Evolutionary conservation across 202 grass and related monocot genomes (phyloP).

Genomic region (Elaeis oleifera): DNA sequence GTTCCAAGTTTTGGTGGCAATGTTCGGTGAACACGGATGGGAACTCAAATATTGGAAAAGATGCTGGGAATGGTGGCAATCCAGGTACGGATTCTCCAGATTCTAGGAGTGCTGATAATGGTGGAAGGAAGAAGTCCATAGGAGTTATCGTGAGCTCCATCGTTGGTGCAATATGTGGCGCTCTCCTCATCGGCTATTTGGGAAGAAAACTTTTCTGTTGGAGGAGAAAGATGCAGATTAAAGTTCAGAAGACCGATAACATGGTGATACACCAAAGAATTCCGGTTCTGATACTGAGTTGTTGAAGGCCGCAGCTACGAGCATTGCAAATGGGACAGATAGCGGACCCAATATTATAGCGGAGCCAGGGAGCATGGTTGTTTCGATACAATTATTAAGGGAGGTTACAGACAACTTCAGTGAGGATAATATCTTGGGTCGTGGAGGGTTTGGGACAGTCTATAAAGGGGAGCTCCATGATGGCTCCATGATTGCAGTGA

Average conservation of each 20-base stretch:
- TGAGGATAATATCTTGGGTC: conserved; percentile 35
- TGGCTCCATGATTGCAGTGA: conserved; percentile 41
- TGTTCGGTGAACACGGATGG: conserved; percentile 19
- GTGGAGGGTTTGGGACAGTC: conserved; percentile 37
- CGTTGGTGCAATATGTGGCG: not conserved
- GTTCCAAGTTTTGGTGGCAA: conserved; percentile 21
- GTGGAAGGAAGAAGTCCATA: conserved; percentile 12
- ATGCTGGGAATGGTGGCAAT: not conserved
- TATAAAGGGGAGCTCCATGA: conserved; percentile 43
- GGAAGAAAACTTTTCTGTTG: not conserved
- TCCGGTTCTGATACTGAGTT: conserved; percentile 14
- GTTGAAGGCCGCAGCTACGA: conserved; percentile 19
- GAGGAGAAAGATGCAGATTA: conserved; percentile 13
- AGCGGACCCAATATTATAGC: conserved; percentile 15
- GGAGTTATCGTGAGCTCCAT: conserved; percentile 17
- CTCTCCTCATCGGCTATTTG: conserved; percentile 9
- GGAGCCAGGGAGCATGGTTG: conserved; percentile 24
- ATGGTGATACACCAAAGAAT: conserved; percentile 14
- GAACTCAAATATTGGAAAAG: conserved; percentile 11
- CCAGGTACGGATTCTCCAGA: not conserved
- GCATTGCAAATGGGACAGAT: conserved; percentile 6
- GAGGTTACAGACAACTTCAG: conserved; percentile 36
- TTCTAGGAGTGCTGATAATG: not conserved
- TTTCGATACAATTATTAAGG: conserved; percentile 28
- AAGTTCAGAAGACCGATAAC: conserved; percentile 9